A percentile compares a stretch with the other conserved stretches of the same genome.
phyloP scores from a whole-genome alignment of 495 filamentous ascomycete genomes.

The Acidomyces sp. region DNA sequence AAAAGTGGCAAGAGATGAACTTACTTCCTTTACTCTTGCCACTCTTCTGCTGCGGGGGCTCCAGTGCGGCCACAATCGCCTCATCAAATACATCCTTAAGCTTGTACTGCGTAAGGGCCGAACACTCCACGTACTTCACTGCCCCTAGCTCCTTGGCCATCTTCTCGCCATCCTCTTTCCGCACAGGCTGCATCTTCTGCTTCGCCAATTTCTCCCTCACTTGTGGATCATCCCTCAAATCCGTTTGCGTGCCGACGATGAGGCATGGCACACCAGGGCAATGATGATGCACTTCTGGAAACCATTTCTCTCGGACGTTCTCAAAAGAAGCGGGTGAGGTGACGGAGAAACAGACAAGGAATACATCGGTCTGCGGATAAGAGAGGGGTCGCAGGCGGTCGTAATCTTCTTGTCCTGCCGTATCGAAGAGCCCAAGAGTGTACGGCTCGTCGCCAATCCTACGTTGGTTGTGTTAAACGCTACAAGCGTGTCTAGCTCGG shows the following conservation, averaged over 20 bases:
- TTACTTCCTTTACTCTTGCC: constrained; percentile 15
- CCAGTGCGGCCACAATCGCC: constrained; percentile 37
- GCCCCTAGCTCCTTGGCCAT: constrained; percentile 95
- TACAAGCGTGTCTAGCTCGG: too few relatives aligned
- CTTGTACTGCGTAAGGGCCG: constrained; percentile 93
- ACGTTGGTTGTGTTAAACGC: too few relatives aligned
- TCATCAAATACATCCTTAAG: constrained; percentile 99
- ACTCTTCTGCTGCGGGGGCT: constrained; percentile 25
- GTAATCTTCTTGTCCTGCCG: constrained; percentile 98
- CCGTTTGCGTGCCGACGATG: constrained; percentile 94
- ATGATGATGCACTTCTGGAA: constrained; percentile 96
- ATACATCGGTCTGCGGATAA: constrained; percentile 97
- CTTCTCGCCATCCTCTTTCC: constrained; percentile 79
- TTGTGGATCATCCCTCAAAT: constrained; percentile 81
- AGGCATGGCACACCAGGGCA: constrained; percentile 96
- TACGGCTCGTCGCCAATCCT: constrained; percentile 99
- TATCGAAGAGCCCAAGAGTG: constrained; percentile 94
- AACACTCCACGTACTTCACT: constrained; percentile 98
- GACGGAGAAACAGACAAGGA: constrained; percentile 96
- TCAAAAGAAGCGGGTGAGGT: constrained; percentile 98
- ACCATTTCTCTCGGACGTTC: constrained; percentile 99
- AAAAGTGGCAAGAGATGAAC: not conserved
- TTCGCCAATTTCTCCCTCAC: constrained; percentile 85
- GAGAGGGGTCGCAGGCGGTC: constrained; percentile 91
- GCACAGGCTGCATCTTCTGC: constrained; percentile 87